Evolutionary conservation across 495 filamentous ascomycete species (phyloP).

Genomic region (Saxophila tyrrhenica): DNA sequence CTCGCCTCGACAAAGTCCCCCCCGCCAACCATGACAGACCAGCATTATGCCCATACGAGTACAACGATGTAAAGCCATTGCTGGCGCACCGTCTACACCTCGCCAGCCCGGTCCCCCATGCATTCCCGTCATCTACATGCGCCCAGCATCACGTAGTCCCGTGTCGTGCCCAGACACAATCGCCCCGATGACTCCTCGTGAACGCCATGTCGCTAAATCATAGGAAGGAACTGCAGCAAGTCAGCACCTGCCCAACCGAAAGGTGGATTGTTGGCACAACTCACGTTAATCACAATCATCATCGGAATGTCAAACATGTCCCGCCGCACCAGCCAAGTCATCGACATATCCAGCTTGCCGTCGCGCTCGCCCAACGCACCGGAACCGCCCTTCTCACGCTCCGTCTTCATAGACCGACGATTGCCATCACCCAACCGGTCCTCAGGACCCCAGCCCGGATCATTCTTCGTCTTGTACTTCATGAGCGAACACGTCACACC

Average conservation of each 20-base stretch:
- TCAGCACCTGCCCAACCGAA: constrained; percentile 3
- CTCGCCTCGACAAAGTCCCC: too few relatives aligned
- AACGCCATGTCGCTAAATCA: constrained; percentile 4
- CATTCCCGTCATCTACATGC: neutral
- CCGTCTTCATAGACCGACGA: constrained; percentile 47
- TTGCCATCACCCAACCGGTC: constrained; percentile 18
- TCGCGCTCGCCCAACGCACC: constrained; percentile 65
- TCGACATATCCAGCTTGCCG: constrained; percentile 86
- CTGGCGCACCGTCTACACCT: neutral
- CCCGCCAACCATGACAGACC: too few relatives aligned
- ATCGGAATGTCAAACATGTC: constrained; percentile 98
- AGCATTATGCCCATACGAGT: neutral
- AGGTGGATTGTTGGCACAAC: constrained; percentile 27
- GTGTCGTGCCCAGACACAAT: neutral
- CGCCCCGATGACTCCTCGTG: neutral
- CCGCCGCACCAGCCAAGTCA: constrained; percentile 91
- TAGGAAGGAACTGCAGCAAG: constrained; percentile 13
- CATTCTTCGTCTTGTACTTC: constrained; percentile 74
- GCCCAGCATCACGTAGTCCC: neutral
- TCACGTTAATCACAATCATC: constrained; percentile 93
- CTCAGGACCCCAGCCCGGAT: constrained; percentile 31
- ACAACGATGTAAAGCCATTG: neutral
- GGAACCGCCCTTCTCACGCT: constrained; percentile 57
- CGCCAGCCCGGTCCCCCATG: neutral
- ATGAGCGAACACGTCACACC: constrained; percentile 71